Evolutionary conservation across 306 rosid species (phyloP).

Genomic region (Quercus rubra): DNA sequence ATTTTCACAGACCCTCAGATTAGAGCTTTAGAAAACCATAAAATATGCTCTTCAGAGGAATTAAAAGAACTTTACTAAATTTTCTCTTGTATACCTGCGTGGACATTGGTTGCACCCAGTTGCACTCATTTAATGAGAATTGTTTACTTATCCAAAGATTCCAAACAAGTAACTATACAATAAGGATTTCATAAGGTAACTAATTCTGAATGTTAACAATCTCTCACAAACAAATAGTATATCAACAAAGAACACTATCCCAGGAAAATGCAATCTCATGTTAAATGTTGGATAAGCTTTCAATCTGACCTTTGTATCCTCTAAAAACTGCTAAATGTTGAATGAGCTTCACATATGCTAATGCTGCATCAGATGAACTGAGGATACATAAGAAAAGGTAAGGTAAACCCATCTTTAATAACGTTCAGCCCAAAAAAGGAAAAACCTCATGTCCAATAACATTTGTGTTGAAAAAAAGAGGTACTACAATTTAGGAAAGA

Average conservation of each 20-base stretch:
- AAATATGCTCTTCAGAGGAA: too few relatives aligned
- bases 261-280: not conserved
- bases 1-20: too few relatives aligned
- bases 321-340: constrained; percentile 86
- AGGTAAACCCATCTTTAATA: not conserved
- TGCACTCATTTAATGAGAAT: too few relatives aligned
- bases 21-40: too few relatives aligned
- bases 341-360: constrained; percentile 89
- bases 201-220: not conserved
- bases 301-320: constrained; percentile 83
- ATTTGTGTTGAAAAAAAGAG: not conserved
- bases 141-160: too few relatives aligned
- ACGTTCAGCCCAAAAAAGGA: too few relatives aligned
- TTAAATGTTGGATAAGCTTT: constrained; percentile 12
- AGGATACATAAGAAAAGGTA: constrained; percentile 29
- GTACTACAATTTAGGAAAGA: not conserved
- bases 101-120: too few relatives aligned
- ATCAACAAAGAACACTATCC: not conserved
- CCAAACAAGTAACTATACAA: too few relatives aligned
- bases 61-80: too few relatives aligned
- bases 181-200: not conserved
- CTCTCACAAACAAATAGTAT: not conserved
- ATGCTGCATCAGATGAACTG: constrained; percentile 87
- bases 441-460: not conserved
- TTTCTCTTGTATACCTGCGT: too few relatives aligned